phyloP scores from a whole-genome alignment of 2,329 filamentous ascomycete genomes.

The Aspergillus tanneri region DNA sequence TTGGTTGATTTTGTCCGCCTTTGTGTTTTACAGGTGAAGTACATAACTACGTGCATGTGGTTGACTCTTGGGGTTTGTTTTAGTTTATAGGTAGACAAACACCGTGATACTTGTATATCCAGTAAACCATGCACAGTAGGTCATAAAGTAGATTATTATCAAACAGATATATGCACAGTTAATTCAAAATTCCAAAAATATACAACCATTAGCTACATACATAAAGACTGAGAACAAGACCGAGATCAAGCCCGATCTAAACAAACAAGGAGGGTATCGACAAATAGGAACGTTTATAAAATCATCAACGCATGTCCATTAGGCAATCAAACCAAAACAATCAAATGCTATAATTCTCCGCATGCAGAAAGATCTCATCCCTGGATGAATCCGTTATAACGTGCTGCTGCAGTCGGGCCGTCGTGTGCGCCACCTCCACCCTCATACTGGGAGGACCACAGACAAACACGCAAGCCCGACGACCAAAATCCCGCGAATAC shows the following conservation, averaged over 20 bases:
- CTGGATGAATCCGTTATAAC: conserved; percentile 76
- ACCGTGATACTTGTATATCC: too few species aligned
- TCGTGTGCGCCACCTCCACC: conserved; percentile 80
- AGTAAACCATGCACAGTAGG: too few species aligned
- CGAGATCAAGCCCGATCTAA: neutral
- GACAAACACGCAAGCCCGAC: conserved; percentile 84
- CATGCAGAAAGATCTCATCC: conserved; percentile 91
- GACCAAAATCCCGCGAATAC: conserved; percentile 76
- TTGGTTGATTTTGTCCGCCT: neutral
- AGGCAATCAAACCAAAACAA: conserved; percentile 2
- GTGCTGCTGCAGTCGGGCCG: conserved; percentile 76
- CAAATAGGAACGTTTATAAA: conserved; percentile 1
- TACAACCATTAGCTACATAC: too few species aligned
- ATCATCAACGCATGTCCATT: too few species aligned
- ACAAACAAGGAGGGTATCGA: neutral
- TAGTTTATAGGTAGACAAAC: too few species aligned
- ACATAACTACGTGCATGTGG: too few species aligned
- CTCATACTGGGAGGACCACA: conserved; percentile 87
- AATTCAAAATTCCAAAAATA: neutral
- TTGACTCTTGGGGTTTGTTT: too few species aligned
- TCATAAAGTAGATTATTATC: neutral
- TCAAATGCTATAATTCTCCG: conserved; percentile 90
- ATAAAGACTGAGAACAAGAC: too few species aligned
- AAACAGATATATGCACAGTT: conserved; percentile 1
- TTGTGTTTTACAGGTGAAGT: neutral